phyloP scores from a whole-genome alignment of 352 stramenopile species.

The Phytophthora citrophthora region DNA sequence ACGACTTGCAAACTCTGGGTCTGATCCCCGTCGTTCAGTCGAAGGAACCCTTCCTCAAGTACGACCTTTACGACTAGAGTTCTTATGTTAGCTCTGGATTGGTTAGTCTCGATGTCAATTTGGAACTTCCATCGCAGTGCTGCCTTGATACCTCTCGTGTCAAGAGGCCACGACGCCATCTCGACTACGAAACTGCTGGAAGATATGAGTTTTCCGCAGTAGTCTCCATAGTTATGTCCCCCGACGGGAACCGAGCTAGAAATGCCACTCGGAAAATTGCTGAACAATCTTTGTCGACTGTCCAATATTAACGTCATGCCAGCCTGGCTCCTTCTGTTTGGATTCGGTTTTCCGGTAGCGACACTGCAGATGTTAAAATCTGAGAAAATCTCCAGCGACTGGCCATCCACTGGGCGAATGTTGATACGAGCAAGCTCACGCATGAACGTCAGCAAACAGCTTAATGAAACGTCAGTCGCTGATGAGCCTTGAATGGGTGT shows the following conservation, averaged over 20 bases:
- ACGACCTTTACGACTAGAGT: conserved; percentile 20
- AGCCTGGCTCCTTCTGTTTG: background rate
- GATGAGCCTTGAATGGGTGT: conserved; percentile 17
- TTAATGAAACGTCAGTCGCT: conserved; percentile 21
- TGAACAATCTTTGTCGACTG: conserved; percentile 45
- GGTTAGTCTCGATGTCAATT: conserved; percentile 13
- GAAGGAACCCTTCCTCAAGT: conserved; percentile 20
- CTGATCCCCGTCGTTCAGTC: conserved; percentile 8
- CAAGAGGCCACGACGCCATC: conserved; percentile 32
- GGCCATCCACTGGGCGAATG: conserved; percentile 26
- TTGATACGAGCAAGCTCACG: conserved; percentile 35
- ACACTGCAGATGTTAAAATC: conserved; percentile 25
- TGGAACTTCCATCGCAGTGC: conserved; percentile 36
- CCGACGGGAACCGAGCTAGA: conserved; percentile 43
- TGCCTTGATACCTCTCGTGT: conserved; percentile 1
- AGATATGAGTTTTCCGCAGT: conserved; percentile 43
- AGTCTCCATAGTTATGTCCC: conserved; percentile 48
- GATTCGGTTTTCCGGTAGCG: background rate
- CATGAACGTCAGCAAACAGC: conserved; percentile 38
- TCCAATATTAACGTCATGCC: conserved; percentile 52
- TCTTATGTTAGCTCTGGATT: background rate
- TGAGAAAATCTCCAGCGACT: conserved; percentile 30
- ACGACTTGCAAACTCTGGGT: conserved; percentile 12
- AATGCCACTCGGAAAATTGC: conserved; percentile 51
- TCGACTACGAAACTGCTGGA: conserved; percentile 42